Evolutionary conservation across 2,329 filamentous ascomycete species (phyloP).

Genomic region (Herpotrichia juniperi): DNA sequence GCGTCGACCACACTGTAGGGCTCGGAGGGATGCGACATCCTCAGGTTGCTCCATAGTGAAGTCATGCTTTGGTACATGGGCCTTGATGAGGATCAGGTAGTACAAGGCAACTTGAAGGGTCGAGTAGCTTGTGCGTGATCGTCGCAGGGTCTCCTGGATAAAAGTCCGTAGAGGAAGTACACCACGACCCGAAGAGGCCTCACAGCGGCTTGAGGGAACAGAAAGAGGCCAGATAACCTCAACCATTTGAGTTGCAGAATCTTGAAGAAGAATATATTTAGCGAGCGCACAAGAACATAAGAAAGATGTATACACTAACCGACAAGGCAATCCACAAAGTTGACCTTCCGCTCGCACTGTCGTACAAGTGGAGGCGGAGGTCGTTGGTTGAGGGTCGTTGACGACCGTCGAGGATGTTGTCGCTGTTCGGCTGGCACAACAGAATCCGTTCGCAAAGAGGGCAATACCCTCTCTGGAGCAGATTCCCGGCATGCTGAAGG

Average conservation of each 20-base stretch:
- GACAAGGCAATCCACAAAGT: conserved; percentile 95
- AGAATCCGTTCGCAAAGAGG: conserved; percentile 43
- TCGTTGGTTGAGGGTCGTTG: conserved; percentile 62
- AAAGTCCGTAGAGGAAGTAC: conserved; percentile 92
- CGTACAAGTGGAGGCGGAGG: conserved; percentile 78
- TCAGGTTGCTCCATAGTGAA: conserved; percentile 85
- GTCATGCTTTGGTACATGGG: conserved; percentile 81
- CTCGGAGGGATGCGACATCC: conserved; percentile 73
- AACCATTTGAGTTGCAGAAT: conserved; percentile 96
- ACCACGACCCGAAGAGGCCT: conserved; percentile 69
- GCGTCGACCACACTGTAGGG: conserved; percentile 91
- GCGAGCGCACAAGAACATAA: conserved; percentile 42
- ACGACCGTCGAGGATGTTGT: conserved; percentile 65
- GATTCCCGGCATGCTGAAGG: conserved; percentile 46
- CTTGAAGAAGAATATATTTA: conserved; percentile 58
- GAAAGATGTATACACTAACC: conserved; percentile 69
- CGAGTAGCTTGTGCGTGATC: conserved; percentile 95
- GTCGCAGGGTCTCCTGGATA: conserved; percentile 94
- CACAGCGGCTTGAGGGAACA: conserved; percentile 76
- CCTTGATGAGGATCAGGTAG: conserved; percentile 92
- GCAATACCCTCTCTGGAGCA: conserved; percentile 33
- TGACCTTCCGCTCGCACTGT: conserved; percentile 89
- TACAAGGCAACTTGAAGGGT: conserved; percentile 96
- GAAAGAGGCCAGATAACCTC: conserved; percentile 97
- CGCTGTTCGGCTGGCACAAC: conserved; percentile 66